These are phyloP conservation scores for Codiaeum variegatum DNA, from an alignment of 441 rosid species.

Conservation along the genomic window DNA sequence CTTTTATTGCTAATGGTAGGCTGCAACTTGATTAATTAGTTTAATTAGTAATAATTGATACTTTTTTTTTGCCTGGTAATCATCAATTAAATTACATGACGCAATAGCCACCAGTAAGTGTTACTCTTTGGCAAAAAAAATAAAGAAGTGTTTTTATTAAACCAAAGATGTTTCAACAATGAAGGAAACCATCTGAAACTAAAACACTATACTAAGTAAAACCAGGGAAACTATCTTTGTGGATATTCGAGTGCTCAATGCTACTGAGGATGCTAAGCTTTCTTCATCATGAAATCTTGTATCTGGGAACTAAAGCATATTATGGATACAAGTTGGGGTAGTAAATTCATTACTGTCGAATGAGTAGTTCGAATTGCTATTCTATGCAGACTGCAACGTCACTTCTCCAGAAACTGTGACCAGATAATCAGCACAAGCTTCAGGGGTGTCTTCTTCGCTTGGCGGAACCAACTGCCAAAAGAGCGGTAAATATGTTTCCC, in stretches of 20 bases:
- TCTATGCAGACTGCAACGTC: conserved; percentile 71
- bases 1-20: no score
- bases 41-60: no score
- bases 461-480: conserved; percentile 99
- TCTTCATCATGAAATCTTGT: not conserved
- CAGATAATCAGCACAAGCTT: conserved; percentile 78
- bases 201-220: conserved; percentile 27
- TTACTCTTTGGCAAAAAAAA: no score
- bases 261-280: conserved; percentile 9
- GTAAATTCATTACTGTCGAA: conserved; percentile 10
- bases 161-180: not conserved
- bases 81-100: no score
- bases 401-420: conserved; percentile 63
- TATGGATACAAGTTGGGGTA: conserved; percentile 23
- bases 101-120: no score
- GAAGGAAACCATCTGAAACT: not conserved
- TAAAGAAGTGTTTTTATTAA: not conserved
- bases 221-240: conserved; percentile 6
- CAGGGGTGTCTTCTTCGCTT: conserved; percentile 98
- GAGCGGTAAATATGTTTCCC: conserved; percentile 77
- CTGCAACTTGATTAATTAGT: no score
- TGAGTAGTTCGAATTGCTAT: not conserved
- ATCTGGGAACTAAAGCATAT: conserved; percentile 6
- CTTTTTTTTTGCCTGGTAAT: no score
- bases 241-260: conserved; percentile 4